phyloP scores from a whole-genome alignment of 768 basidiomycete genomes.

The Trametes meyenii region DNA sequence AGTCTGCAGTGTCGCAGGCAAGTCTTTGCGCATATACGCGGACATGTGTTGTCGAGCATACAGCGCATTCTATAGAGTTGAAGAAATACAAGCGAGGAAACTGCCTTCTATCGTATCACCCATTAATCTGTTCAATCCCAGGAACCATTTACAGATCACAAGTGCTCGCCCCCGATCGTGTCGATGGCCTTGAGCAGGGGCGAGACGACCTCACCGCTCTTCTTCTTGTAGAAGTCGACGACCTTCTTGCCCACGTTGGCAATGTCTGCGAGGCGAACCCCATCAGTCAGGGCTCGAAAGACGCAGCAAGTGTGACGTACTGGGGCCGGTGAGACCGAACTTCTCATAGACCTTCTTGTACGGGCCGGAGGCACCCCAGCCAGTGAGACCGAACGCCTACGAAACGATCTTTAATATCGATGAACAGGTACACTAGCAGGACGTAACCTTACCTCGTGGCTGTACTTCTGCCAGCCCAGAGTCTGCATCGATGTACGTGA shows the following conservation, averaged over 20 bases:
- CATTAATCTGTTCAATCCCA: not conserved
- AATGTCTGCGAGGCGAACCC: slow-evolving; percentile 55
- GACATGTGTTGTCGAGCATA: not conserved
- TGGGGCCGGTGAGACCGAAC: slow-evolving; percentile 79
- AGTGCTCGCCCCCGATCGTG: slow-evolving; percentile 6
- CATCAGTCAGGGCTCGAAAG: slow-evolving; percentile 1
- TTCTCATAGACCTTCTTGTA: slow-evolving; percentile 91
- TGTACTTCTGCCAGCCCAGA: slow-evolving; percentile 86
- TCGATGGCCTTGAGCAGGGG: slow-evolving; percentile 76
- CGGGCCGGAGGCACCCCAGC: slow-evolving; percentile 90
- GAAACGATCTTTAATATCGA: slow-evolving; percentile 19
- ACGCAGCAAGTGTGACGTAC: slow-evolving; percentile 42
- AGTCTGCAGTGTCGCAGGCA: too few relatives aligned
- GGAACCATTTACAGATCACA: not conserved
- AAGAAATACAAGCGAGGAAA: slow-evolving; percentile 18
- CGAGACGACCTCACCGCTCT: slow-evolving; percentile 69
- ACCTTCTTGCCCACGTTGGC: slow-evolving; percentile 85
- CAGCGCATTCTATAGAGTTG: slow-evolving; percentile 8
- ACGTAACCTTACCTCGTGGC: slow-evolving; percentile 65
- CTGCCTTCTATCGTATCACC: slow-evolving; percentile 19
- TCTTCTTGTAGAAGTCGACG: slow-evolving; percentile 82
- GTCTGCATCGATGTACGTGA: slow-evolving; percentile 40
- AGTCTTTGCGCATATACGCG: not conserved
- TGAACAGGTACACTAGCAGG: not conserved
- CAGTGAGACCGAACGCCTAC: slow-evolving; percentile 69